These are phyloP conservation scores for Striga asiatica DNA, from an alignment of 257 asterid genomes.

Conservation along the genomic window DNA sequence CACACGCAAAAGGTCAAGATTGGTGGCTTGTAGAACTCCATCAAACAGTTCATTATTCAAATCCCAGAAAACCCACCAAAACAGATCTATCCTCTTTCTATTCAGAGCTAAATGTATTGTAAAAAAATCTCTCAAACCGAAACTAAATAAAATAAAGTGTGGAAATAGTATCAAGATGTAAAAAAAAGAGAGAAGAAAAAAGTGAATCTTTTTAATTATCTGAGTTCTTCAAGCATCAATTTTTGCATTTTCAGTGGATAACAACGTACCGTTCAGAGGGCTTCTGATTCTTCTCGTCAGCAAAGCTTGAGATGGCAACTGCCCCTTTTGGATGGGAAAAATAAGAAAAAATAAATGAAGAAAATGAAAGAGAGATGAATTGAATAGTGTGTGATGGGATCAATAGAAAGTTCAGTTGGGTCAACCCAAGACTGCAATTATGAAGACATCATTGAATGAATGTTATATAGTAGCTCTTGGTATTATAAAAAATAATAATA, in stretches of 20 bases:
- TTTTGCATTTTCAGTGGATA: background rate
- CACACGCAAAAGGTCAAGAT: background rate
- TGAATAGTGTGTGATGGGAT: constrained; percentile 3
- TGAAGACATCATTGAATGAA: background rate
- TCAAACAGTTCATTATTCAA: background rate
- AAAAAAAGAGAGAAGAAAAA: too few relatives aligned
- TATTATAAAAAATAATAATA: background rate
- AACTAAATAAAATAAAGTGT: background rate
- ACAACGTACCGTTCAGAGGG: background rate
- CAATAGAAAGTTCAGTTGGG: background rate
- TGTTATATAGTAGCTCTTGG: too few relatives aligned
- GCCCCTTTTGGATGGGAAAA: background rate
- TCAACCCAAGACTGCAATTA: background rate
- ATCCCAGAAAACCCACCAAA: background rate
- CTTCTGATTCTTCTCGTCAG: background rate
- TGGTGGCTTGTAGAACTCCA: background rate
- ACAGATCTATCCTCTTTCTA: background rate
- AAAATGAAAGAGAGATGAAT: background rate
- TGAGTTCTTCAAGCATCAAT: background rate
- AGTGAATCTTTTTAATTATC: too few relatives aligned
- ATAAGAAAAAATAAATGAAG: background rate
- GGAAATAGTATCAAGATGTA: too few relatives aligned
- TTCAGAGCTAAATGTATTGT: background rate
- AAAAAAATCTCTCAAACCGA: background rate
- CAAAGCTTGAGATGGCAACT: background rate